phyloP scores from a whole-genome alignment of 1,284 basidiomycete species.

The Apiotrichum sp. region DNA sequence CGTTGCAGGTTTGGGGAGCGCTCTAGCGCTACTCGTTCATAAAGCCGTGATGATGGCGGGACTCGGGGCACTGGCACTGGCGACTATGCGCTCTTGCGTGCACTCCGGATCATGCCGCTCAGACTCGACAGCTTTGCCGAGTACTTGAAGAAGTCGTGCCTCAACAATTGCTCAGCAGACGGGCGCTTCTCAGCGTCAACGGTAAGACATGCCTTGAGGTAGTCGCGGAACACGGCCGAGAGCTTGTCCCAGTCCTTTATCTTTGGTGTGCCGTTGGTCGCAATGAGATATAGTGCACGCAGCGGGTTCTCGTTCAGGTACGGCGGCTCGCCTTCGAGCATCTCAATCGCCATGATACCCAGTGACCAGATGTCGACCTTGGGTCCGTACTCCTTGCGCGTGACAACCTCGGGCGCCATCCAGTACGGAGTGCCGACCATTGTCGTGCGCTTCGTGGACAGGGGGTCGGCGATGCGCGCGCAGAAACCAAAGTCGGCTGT shows the following conservation, averaged over 20 bases:
- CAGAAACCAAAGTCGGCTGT: constrained; percentile 98
- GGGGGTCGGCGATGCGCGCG: constrained; percentile 87
- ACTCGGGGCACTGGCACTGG: too few relatives aligned
- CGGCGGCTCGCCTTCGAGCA: constrained; percentile 98
- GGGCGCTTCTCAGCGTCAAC: constrained; percentile 93
- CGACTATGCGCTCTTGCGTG: constrained; percentile 54
- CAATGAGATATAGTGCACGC: constrained; percentile 91
- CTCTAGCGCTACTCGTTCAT: too few relatives aligned
- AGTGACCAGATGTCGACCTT: constrained; percentile 99
- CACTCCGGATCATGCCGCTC: constrained; percentile 87
- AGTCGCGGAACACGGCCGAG: constrained; percentile 80
- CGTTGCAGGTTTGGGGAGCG: too few relatives aligned
- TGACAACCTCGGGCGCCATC: constrained; percentile 99
- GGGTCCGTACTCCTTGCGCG: constrained; percentile 95
- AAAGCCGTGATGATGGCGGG: too few relatives aligned
- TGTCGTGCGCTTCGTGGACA: constrained; percentile 90
- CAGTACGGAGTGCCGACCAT: constrained; percentile 99
- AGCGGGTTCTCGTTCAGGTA: constrained; percentile 96
- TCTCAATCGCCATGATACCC: constrained; percentile 99
- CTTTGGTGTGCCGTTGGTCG: constrained; percentile 95
- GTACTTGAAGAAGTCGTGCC: constrained; percentile 84
- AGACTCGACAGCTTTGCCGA: constrained; percentile 81
- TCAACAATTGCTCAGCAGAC: constrained; percentile 72
- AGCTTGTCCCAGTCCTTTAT: constrained; percentile 93
- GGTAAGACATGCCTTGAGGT: constrained; percentile 80